phyloP scores from a whole-genome alignment of 495 filamentous ascomycete genomes.

The Aspergillus mulundensis region DNA sequence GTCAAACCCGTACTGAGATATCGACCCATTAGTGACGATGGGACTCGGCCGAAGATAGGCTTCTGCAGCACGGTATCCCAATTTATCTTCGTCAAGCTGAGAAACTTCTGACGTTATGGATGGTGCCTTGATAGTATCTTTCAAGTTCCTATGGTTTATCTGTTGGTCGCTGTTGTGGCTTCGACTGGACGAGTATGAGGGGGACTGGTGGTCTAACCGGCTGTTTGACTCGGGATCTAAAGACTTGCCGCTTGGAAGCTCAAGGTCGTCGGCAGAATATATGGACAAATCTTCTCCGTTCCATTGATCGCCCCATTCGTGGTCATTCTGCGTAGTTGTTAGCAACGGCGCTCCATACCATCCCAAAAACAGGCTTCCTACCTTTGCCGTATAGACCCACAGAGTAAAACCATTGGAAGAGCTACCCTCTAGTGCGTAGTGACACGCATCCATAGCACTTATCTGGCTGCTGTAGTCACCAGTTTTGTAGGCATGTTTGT shows the following conservation, averaged over 20 bases:
- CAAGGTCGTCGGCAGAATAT: slow-evolving; percentile 73
- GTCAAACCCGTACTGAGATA: slow-evolving; percentile 72
- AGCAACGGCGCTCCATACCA: neutral
- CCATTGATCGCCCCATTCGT: slow-evolving; percentile 91
- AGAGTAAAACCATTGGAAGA: slow-evolving; percentile 77
- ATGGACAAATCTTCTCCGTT: slow-evolving; percentile 97
- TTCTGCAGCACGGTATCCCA: slow-evolving; percentile 84
- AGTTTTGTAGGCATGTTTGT: slow-evolving; percentile 91
- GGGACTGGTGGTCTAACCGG: slow-evolving; percentile 49
- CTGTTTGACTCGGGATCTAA: slow-evolving; percentile 25
- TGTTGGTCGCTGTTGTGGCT: slow-evolving; percentile 49
- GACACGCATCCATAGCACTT: slow-evolving; percentile 94
- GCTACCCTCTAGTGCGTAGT: slow-evolving; percentile 84
- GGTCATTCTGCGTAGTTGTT: slow-evolving; percentile 59
- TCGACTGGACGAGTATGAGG: slow-evolving; percentile 57
- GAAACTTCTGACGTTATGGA: slow-evolving; percentile 62
- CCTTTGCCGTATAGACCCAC: slow-evolving; percentile 79
- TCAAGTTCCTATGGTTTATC: slow-evolving; percentile 67
- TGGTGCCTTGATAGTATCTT: slow-evolving; percentile 63
- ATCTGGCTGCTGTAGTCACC: slow-evolving; percentile 93
- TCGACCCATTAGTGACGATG: slow-evolving; percentile 63
- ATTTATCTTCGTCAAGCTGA: slow-evolving; percentile 47
- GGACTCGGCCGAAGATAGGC: slow-evolving; percentile 87
- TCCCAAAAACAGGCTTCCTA: slow-evolving; percentile 32
- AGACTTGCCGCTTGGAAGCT: slow-evolving; percentile 46